Base-by-base conservation (phyloP, 2,329 filamentous ascomycete genomes). In the Stagonosporopsis rhizophila region DNA sequence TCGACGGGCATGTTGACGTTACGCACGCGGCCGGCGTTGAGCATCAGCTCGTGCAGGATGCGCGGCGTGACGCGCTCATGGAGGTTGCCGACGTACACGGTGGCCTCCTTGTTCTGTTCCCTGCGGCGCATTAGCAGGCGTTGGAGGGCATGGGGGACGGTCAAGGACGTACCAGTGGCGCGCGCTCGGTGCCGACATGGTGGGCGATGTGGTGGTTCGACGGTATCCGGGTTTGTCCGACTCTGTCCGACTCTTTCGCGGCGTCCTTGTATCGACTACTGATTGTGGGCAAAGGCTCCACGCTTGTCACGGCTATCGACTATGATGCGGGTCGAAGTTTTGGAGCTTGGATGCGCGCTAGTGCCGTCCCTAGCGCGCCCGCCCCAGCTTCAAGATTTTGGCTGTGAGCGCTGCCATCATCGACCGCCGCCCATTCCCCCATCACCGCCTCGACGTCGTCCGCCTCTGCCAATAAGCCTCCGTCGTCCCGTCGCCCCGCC, bases 1-100 rank as follows among this genome's bases (percentile, higher is more conserved):
- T 99, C 95, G 82, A 97, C 96, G 52, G 95, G 95, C 74, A 99
- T 88, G 80, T 99, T 95, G 62, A 99, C 94, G 79, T 98, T 98
- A 74, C 96, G 91, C 70, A 99, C 96, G 68, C 94, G 93, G 52
- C 95, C 95, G 75, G 93, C 92, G 81, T 99, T 95, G 52, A 97
- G 88, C 92, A 98, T 98, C 70, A 99, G 85, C 82, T 99, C 95
- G 89, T 95, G 97, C 66, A 99, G 87, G 66, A 96, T 85, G 68
- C 89, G 88, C 74, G 96, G 92, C 42, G 89, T 89, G 64, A 95
- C 91, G 76, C 95, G 92, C 82, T 99, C 95, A 81, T 99, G 95
- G 71, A 99, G 92, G 77, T 98, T 98, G 74, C 95, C 95, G 67
- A 98, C 91, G 78, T 99, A 99, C 76, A 98, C 91, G 38, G 95